phyloP scores from a whole-genome alignment of 805 yeast genomes.

The Tetrapisispora arboricola region DNA sequence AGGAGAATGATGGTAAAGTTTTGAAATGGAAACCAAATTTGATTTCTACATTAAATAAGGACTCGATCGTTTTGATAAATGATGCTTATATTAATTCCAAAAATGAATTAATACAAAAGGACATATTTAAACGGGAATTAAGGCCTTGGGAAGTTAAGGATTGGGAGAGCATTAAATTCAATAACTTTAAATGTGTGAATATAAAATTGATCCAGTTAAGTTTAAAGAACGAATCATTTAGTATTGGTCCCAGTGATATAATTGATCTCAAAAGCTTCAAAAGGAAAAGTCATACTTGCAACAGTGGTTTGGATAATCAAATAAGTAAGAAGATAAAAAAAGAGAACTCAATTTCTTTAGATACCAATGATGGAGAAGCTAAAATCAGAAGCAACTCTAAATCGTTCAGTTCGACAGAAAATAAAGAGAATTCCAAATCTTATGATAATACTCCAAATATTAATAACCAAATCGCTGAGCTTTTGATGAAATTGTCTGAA shows the following conservation, averaged over 20 bases:
- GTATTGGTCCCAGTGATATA: not conserved
- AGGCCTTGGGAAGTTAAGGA: conserved; percentile 6
- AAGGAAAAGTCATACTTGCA: not conserved
- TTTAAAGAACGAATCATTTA: conserved; percentile 1
- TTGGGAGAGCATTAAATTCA: conserved; percentile 5
- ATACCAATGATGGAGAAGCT: no score
- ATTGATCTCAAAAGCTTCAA: not conserved
- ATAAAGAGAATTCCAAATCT: no score
- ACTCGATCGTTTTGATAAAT: conserved; percentile 14
- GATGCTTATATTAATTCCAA: conserved; percentile 17
- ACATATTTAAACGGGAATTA: conserved; percentile 19
- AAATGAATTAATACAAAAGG: conserved; percentile 6
- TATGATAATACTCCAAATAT: not conserved
- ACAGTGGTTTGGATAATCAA: not conserved
- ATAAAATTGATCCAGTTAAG: conserved; percentile 13
- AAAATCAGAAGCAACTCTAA: no score
- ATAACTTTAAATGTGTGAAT: conserved; percentile 8
- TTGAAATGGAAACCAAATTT: conserved; percentile 2
- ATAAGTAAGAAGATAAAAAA: not conserved
- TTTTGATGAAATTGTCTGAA: conserved; percentile 13
- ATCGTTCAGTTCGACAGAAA: no score
- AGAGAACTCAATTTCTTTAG: no score
- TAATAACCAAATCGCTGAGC: conserved; percentile 13
- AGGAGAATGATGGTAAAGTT: conserved; percentile 16
- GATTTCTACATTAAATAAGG: not conserved